A percentile compares a stretch with the other conserved stretches of the same genome.
phyloP scores from a whole-genome alignment of 257 asterid species.

The Solanum neorickii region DNA sequence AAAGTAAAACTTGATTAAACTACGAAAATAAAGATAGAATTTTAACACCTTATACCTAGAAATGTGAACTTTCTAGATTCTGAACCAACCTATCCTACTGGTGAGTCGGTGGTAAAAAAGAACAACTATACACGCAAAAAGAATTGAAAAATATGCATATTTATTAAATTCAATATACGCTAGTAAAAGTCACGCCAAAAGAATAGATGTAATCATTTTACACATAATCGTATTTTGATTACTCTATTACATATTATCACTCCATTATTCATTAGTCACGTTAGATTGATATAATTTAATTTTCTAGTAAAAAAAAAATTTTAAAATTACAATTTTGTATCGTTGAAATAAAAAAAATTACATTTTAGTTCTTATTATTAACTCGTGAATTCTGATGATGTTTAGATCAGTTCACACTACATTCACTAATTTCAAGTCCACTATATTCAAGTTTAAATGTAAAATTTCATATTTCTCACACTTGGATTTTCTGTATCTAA shows the following conservation, averaged over 20 bases:
- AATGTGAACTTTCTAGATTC: neutral
- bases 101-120: neutral
- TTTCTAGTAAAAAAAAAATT: neutral
- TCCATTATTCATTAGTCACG: neutral
- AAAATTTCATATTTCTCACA: neutral
- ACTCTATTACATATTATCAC: neutral
- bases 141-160: neutral
- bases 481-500: neutral
- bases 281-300: neutral
- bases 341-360: too few species aligned
- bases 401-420: neutral
- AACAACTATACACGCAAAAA: neutral
- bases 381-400: neutral
- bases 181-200: neutral
- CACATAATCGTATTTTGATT: neutral
- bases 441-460: neutral
- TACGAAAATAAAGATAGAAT: too few species aligned
- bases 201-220: neutral
- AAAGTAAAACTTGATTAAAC: too few species aligned
- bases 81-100: neutral
- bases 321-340: too few species aligned
- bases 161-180: neutral
- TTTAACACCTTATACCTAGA: neutral
- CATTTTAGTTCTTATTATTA: neutral
- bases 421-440: neutral